These are phyloP conservation scores for Trametes versicolor DNA, from an alignment of 1,284 basidiomycete genomes.

Conservation along the genomic window DNA sequence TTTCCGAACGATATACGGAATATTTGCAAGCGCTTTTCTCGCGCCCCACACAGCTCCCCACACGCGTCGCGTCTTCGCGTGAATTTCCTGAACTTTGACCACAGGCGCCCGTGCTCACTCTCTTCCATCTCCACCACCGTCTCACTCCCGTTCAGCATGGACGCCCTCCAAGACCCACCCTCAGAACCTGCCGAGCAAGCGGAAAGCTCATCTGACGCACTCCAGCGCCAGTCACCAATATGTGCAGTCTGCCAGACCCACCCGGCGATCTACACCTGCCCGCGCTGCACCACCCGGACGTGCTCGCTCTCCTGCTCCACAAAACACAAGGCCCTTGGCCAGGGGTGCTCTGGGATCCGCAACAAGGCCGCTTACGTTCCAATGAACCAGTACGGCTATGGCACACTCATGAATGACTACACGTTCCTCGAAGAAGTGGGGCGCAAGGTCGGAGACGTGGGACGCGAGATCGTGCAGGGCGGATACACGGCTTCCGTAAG, in stretches of 20 bases:
- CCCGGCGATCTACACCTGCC: slow-evolving; percentile 81
- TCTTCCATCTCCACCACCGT: background rate
- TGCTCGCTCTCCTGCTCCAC: slow-evolving; percentile 81
- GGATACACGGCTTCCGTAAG: slow-evolving; percentile 48
- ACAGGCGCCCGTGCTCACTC: slow-evolving; percentile 2
- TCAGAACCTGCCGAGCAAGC: background rate
- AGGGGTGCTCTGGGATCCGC: slow-evolving; percentile 77
- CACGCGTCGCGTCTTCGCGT: slow-evolving; percentile 20
- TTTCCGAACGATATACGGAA: too few species aligned
- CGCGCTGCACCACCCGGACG: slow-evolving; percentile 73
- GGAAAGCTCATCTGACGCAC: slow-evolving; percentile 30
- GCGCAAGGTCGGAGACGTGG: slow-evolving; percentile 75
- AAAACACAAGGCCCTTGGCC: slow-evolving; percentile 69
- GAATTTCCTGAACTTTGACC: slow-evolving; percentile 5
- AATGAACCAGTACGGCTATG: slow-evolving; percentile 84
- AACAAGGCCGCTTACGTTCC: slow-evolving; percentile 80
- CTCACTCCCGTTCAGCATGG: slow-evolving; percentile 18
- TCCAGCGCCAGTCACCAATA: slow-evolving; percentile 35
- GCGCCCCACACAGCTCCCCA: too few species aligned
- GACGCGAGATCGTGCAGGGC: slow-evolving; percentile 70
- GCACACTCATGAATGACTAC: slow-evolving; percentile 88
- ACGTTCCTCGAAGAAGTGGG: slow-evolving; percentile 84
- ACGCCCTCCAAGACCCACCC: background rate
- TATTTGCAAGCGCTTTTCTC: too few species aligned
- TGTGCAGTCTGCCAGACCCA: slow-evolving; percentile 61